Evolutionary conservation across 768 basidiomycete species (phyloP), one percentile per base, ranked within the genome.

Genomic region (Daedaleopsis sinensis): DNA sequence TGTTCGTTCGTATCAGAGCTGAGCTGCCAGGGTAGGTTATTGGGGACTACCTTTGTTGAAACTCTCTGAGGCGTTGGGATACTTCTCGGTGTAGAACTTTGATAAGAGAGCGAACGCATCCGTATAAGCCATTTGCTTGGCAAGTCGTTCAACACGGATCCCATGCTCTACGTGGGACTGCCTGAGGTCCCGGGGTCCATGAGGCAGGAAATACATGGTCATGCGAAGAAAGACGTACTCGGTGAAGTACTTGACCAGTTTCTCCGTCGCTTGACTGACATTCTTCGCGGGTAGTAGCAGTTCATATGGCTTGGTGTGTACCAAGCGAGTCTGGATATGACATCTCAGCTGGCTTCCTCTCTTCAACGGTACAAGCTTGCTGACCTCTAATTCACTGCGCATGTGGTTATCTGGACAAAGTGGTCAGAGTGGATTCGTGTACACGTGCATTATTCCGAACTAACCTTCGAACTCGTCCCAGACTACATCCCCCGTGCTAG

Each of bases 391-490:
- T 73, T 98, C 95, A 9, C 88, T 87, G 13, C 96, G 84, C 87
- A 97, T 92, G 36, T 85, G 74, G 2, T 84, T 85, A 72, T 97
- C 94, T 90, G 68, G 3, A 10, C 11, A 11, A n/a, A 39, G 3
- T 51, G 48, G 58, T 10, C 63, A 50, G n/a, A 42, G 39, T 42
- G 39, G 7, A 21, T 1, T 16, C 11, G 16, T n/a, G 3, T 36
- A 11, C 38, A 50, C 47, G 46, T 57, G 5, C 49, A 51, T 39
- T 32, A 19, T 38, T 15, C 27, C 38, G 51, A 49, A 53, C 69
- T 55, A 68, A 89, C 92, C 94, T 55, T 90, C 81, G 69, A 96
- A 96, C 57, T 92, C 86, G 68, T 99, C 96, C 86, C 93, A 98
- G 2, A 94, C 77, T 3, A 99, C 90, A 65, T 97, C 96, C 1